These are phyloP conservation scores for Candida manassasensis DNA, from an alignment of 805 yeast species.

Conservation along the genomic window DNA sequence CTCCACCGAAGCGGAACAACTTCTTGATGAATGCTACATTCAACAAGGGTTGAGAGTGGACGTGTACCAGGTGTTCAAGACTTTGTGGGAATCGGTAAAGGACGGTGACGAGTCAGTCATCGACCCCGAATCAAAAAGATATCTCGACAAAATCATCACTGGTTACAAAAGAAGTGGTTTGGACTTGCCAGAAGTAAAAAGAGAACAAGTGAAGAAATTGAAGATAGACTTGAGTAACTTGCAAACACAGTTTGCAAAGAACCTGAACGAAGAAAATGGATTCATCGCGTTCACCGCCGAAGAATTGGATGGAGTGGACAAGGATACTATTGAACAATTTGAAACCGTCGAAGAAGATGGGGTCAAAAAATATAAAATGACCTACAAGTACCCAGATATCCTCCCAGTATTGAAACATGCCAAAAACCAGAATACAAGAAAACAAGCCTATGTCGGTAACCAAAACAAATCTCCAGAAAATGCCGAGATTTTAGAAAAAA, in stretches of 20 bases:
- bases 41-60: conserved; percentile 57
- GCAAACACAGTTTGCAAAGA: conserved; percentile 54
- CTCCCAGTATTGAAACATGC: conserved; percentile 78
- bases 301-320: conserved; percentile 72
- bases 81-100: conserved; percentile 38
- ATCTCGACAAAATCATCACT: conserved; percentile 51
- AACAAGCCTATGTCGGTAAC: conserved; percentile 58
- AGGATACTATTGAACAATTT: conserved; percentile 54
- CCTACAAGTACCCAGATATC: conserved; percentile 78
- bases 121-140: conserved; percentile 53
- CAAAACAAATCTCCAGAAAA: conserved; percentile 66
- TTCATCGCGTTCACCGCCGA: conserved; percentile 54
- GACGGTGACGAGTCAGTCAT: conserved; percentile 22
- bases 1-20: conserved; percentile 57
- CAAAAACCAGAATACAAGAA: conserved; percentile 57
- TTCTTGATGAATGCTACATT: conserved; percentile 51
- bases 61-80: conserved; percentile 52
- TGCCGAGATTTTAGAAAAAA: conserved; percentile 53
- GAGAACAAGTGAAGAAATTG: conserved; percentile 54
- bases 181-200: conserved; percentile 49
- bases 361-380: conserved; percentile 49
- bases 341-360: conserved; percentile 42
- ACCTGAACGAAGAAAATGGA: conserved; percentile 68
- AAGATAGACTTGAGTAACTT: conserved; percentile 57
- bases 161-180: conserved; percentile 68